Conservation (phyloP, 116 monocot genomes). For the Phalaenopsis hybrid region DNA sequence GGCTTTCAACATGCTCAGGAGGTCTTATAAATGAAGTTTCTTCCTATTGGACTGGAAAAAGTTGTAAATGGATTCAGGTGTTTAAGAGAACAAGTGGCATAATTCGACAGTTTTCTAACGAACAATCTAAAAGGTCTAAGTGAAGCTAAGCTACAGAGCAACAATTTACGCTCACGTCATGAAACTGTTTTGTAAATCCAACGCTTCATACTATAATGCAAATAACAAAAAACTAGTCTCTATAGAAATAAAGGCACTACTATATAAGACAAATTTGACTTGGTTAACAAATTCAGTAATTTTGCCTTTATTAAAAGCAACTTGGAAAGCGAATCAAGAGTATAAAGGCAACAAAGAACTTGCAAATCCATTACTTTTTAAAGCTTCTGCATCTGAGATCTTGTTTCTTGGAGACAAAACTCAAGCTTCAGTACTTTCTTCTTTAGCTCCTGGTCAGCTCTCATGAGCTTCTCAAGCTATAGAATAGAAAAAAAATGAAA, state of each 20-base stretch:
- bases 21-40: too few species aligned
- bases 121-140: not conserved
- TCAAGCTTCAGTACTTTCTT: slow-evolving; percentile 91
- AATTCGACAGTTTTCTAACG: not conserved
- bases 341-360: not conserved
- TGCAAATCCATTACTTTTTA: slow-evolving; percentile 55
- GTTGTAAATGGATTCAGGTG: not conserved
- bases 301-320: not conserved
- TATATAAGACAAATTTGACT: too few species aligned
- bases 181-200: too few species aligned
- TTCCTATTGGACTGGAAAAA: not conserved
- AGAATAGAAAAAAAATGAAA: not conserved
- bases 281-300: too few species aligned
- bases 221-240: too few species aligned
- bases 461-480: slow-evolving; percentile 77
- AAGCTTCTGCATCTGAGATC: slow-evolving; percentile 72
- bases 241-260: too few species aligned
- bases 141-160: too few species aligned
- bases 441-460: slow-evolving; percentile 83
- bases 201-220: too few species aligned
- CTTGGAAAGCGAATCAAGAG: not conserved
- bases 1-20: too few species aligned
- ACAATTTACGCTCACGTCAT: too few species aligned
- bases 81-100: not conserved
- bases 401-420: slow-evolving; percentile 88